phyloP scores from a whole-genome alignment of 495 filamentous ascomycete species.

The Penicillium daleae region DNA sequence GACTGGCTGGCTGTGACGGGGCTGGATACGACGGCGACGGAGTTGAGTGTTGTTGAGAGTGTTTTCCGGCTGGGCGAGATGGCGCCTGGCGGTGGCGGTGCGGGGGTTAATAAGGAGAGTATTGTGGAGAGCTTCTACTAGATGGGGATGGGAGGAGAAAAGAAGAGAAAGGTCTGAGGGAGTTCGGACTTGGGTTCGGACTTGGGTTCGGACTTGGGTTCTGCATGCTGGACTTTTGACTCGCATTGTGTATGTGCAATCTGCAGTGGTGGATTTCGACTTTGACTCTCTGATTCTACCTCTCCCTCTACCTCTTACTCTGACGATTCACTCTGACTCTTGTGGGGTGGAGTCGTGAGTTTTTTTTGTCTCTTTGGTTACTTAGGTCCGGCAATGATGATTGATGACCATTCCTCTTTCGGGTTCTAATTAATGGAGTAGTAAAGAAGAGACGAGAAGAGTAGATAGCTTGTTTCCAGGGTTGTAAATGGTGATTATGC shows the following conservation, averaged over 20 bases:
- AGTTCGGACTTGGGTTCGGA: neutral
- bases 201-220: neutral
- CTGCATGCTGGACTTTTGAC: neutral
- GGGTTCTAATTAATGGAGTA: neutral
- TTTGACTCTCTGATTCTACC: neutral
- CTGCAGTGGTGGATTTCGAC: neutral
- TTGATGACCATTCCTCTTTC: slow-evolving; percentile 12
- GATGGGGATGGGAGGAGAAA: no score
- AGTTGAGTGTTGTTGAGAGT: slow-evolving; percentile 92
- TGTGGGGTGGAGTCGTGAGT: neutral
- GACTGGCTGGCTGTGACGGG: slow-evolving; percentile 99
- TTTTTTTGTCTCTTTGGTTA: slow-evolving; percentile 1
- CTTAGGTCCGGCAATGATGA: slow-evolving; percentile 14
- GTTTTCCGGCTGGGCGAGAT: slow-evolving; percentile 91
- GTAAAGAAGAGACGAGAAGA: no score
- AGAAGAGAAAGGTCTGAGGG: no score
- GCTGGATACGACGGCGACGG: slow-evolving; percentile 93
- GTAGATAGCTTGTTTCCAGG: no score
- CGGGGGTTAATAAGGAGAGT: slow-evolving; percentile 85
- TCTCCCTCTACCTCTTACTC: neutral
- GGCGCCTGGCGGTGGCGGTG: slow-evolving; percentile 56
- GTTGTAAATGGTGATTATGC: neutral
- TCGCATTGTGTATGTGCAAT: no score
- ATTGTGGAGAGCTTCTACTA: slow-evolving; percentile 99
- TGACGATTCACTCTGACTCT: neutral